Percentiles rank a stretch among this genome's conserved stretches.
Evolutionary conservation across 129 eudicot genomes (phyloP).

Genomic region (Solidago caesia): DNA sequence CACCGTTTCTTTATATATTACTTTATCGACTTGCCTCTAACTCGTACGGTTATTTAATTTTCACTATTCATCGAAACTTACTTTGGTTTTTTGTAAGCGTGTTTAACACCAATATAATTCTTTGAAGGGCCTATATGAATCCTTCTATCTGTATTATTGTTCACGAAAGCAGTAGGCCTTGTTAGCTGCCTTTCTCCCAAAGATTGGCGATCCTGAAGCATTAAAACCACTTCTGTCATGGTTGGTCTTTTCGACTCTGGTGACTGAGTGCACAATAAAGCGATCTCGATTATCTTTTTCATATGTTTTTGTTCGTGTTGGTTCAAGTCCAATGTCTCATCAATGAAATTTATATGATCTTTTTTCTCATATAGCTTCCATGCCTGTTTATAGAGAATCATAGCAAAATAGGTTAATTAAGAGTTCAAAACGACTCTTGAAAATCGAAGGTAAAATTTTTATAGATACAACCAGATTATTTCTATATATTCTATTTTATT

Average conservation of each 20-base stretch:
- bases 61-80: too few species aligned
- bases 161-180: slow-evolving; percentile 26
- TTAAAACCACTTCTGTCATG: slow-evolving; percentile 63
- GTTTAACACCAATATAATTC: slow-evolving; percentile 1
- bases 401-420: background rate
- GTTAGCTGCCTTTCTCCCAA: slow-evolving; percentile 26
- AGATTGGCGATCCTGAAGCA: slow-evolving; percentile 42
- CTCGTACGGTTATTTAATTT: background rate
- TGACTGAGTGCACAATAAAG: slow-evolving; percentile 61
- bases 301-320: slow-evolving; percentile 41
- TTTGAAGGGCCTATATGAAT: slow-evolving; percentile 20
- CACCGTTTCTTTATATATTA: background rate
- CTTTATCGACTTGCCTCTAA: background rate
- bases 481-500: too few species aligned
- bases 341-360: slow-evolving; percentile 42
- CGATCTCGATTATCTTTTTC: slow-evolving; percentile 59
- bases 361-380: slow-evolving; percentile 57
- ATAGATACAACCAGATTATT: too few species aligned
- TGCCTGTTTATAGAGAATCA: slow-evolving; percentile 36
- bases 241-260: slow-evolving; percentile 53
- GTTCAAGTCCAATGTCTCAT: slow-evolving; percentile 43
- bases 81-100: background rate
- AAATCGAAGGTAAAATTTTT: too few species aligned
- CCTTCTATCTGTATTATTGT: slow-evolving; percentile 21
- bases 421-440: background rate